Evolutionary conservation across 2,329 filamentous ascomycete genomes (phyloP).

Genomic region (Onygenales sp.): DNA sequence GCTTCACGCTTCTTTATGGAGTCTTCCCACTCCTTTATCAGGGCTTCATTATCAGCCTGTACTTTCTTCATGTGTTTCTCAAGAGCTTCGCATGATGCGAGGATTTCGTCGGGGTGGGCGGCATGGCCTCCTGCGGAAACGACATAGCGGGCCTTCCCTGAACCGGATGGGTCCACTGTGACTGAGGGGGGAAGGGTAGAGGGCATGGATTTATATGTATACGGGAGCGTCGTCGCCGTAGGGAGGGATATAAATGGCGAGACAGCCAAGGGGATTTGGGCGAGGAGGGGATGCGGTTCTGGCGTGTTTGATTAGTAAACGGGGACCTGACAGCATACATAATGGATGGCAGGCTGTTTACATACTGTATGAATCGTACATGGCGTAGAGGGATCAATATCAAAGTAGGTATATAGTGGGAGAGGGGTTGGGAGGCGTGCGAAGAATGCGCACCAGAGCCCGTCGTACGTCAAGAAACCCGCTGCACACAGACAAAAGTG

Average conservation of each 20-base stretch:
- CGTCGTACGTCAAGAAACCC: too few species aligned
- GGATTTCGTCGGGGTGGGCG: constrained; percentile 78
- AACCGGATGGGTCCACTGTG: constrained; percentile 41
- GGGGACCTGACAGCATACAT: constrained; percentile 1
- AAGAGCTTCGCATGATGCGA: constrained; percentile 69
- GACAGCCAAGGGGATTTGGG: constrained; percentile 86
- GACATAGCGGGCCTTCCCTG: constrained; percentile 58
- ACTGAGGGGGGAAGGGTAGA: constrained; percentile 72
- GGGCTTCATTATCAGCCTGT: constrained; percentile 56
- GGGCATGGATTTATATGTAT: constrained; percentile 86
- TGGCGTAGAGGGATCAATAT: constrained; percentile 11
- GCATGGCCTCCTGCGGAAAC: constrained; percentile 68
- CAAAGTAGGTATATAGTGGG: neutral
- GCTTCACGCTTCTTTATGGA: constrained; percentile 49
- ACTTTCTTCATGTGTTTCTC: constrained; percentile 64
- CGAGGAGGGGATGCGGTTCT: constrained; percentile 78
- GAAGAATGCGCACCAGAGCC: too few species aligned
- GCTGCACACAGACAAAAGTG: too few species aligned
- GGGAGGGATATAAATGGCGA: constrained; percentile 91
- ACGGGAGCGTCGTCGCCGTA: constrained; percentile 80
- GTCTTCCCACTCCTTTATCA: constrained; percentile 62
- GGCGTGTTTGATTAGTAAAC: neutral
- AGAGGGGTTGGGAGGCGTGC: too few species aligned
- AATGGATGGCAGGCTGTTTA: constrained; percentile 3
- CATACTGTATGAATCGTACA: constrained; percentile 39